phyloP scores from a whole-genome alignment of 345 rosid species.

The Capsella bursapastoris region DNA sequence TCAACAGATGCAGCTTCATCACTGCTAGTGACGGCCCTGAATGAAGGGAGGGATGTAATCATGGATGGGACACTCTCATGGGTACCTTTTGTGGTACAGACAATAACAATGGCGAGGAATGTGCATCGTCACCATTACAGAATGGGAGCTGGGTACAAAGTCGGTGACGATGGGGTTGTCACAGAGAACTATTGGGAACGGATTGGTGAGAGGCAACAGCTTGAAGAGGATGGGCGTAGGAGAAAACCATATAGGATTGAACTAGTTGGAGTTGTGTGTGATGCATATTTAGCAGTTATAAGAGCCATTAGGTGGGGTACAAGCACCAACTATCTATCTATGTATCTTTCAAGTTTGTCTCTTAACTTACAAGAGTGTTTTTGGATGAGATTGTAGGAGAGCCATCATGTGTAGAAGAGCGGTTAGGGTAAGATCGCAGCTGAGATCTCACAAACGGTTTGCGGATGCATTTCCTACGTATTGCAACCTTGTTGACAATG shows the following conservation, averaged over 20 bases:
- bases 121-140: conserved; percentile 84
- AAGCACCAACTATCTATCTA: neutral
- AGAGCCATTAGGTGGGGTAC: conserved; percentile 83
- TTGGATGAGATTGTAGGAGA: conserved; percentile 63
- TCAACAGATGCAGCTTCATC: conserved; percentile 97
- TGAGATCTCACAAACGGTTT: conserved; percentile 90
- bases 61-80: conserved; percentile 97
- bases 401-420: conserved; percentile 89
- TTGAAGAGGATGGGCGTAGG: conserved; percentile 52
- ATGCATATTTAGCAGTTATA: conserved; percentile 87
- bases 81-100: conserved; percentile 89
- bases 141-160: conserved; percentile 86
- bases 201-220: conserved; percentile 60
- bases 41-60: conserved; percentile 92
- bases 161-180: conserved; percentile 61
- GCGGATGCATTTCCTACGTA: conserved; percentile 81
- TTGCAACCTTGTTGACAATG: conserved; percentile 80
- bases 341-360: neutral
- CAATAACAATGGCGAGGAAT: conserved; percentile 83
- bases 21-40: conserved; percentile 84
- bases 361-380: conserved; percentile 1
- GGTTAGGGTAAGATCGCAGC: conserved; percentile 83
- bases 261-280: conserved; percentile 91
- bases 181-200: conserved; percentile 88
- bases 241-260: conserved; percentile 94